A percentile compares a stretch with the other conserved stretches of the same genome.
Evolutionary conservation across 441 rosid genomes (phyloP).

Genomic region (Syzygium syzygioides): DNA sequence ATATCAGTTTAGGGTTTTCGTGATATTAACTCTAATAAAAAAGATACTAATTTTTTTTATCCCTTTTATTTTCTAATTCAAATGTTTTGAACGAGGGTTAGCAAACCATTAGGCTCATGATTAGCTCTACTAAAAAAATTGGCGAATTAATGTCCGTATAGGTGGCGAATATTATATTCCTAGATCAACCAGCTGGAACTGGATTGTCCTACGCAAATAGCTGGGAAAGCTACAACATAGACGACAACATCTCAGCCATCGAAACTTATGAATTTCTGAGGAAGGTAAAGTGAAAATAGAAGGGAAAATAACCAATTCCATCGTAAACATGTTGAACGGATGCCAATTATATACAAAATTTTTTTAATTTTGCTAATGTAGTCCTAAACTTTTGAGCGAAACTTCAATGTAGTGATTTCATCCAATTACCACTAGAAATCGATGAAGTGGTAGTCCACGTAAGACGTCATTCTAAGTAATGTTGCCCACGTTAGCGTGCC

Average conservation of each 20-base stretch:
- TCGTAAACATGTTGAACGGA: not conserved
- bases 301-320: not conserved
- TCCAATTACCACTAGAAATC: not conserved
- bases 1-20: no score
- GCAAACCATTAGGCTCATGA: not conserved
- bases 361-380: no score
- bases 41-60: no score
- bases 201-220: conserved; percentile 21
- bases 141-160: fast-evolving
- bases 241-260: not conserved
- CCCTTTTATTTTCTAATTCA: no score
- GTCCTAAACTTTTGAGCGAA: fast-evolving
- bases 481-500: not conserved
- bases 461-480: not conserved
- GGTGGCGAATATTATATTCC: conserved; percentile 25
- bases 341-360: no score
- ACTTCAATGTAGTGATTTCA: no score
- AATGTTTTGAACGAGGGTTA: no score
- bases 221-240: not conserved
- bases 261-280: conserved; percentile 1
- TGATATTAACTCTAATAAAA: no score
- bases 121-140: not conserved
- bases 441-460: fast-evolving
- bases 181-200: conserved; percentile 26
- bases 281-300: not conserved